phyloP scores from a whole-genome alignment of 495 filamentous ascomycete species.

The Trichoderma orchidacearum region DNA sequence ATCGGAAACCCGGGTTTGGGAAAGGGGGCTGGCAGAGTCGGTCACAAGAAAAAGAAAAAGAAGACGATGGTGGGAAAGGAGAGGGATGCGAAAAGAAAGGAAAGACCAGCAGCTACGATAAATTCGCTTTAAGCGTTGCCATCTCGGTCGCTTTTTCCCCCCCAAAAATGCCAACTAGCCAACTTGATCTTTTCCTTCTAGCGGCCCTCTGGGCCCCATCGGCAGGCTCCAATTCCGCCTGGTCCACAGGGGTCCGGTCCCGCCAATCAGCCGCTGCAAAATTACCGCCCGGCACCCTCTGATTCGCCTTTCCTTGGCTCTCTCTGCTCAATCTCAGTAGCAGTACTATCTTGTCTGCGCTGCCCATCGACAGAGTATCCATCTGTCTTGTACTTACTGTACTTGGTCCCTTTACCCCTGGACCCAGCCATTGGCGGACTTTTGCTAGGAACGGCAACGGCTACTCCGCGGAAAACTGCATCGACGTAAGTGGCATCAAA shows the following conservation, averaged over 20 bases:
- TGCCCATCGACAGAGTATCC: too few relatives aligned
- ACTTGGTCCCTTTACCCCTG: too few relatives aligned
- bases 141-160: background rate
- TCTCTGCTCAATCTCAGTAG: background rate
- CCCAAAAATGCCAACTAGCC: background rate
- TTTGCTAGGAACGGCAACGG: too few relatives aligned
- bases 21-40: background rate
- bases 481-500: too few relatives aligned
- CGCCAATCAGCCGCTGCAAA: background rate
- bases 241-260: background rate
- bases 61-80: too few relatives aligned
- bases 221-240: background rate
- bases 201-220: background rate
- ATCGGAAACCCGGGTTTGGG: background rate
- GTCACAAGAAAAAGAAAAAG: constrained; percentile 1
- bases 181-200: background rate
- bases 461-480: too few relatives aligned
- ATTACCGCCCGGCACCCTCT: background rate
- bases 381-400: too few relatives aligned
- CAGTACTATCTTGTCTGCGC: too few relatives aligned
- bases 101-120: background rate
- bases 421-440: too few relatives aligned
- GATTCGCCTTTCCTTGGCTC: background rate
- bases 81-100: background rate
- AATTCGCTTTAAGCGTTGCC: background rate